phyloP scores from a whole-genome alignment of 2,329 filamentous ascomycete species.

The Xylaria sp. region DNA sequence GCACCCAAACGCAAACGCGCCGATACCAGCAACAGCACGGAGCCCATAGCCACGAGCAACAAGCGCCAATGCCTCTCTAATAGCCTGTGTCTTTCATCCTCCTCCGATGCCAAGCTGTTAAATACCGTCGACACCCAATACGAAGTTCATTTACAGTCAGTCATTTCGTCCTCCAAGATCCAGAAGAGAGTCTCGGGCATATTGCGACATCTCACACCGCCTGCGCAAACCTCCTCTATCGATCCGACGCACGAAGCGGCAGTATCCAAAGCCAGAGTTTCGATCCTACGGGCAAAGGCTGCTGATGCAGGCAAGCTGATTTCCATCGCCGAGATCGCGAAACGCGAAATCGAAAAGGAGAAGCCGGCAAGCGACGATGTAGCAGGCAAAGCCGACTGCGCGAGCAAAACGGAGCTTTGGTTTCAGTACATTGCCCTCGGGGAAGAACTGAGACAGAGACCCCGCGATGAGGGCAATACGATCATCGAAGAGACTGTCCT shows the following conservation, averaged over 20 bases:
- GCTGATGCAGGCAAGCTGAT: conserved; percentile 67
- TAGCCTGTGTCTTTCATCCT: conserved; percentile 37
- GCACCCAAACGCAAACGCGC: conserved; percentile 39
- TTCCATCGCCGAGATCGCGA: conserved; percentile 69
- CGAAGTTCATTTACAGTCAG: conserved; percentile 57
- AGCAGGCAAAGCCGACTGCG: background rate
- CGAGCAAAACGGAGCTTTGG: conserved; percentile 42
- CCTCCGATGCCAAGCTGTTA: conserved; percentile 50
- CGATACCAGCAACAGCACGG: conserved; percentile 24
- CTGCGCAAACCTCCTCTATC: background rate
- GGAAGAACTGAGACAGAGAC: conserved; percentile 46
- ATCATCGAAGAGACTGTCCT: conserved; percentile 53
- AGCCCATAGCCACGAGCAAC: conserved; percentile 13
- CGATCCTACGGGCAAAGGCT: conserved; percentile 56
- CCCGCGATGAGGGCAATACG: conserved; percentile 40
- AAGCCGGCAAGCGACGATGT: background rate
- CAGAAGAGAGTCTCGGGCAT: conserved; percentile 56
- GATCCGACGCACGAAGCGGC: background rate
- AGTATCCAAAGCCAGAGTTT: conserved; percentile 43
- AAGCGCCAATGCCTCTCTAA: conserved; percentile 36
- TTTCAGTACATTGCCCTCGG: conserved; percentile 65
- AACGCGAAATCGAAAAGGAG: conserved; percentile 57
- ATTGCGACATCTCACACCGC: conserved; percentile 48
- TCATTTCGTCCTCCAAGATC: conserved; percentile 67
- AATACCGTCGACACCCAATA: conserved; percentile 52